Evolutionary conservation across 1,139 yeast species (phyloP).

Genomic region (Geotrichum histeridarum): DNA sequence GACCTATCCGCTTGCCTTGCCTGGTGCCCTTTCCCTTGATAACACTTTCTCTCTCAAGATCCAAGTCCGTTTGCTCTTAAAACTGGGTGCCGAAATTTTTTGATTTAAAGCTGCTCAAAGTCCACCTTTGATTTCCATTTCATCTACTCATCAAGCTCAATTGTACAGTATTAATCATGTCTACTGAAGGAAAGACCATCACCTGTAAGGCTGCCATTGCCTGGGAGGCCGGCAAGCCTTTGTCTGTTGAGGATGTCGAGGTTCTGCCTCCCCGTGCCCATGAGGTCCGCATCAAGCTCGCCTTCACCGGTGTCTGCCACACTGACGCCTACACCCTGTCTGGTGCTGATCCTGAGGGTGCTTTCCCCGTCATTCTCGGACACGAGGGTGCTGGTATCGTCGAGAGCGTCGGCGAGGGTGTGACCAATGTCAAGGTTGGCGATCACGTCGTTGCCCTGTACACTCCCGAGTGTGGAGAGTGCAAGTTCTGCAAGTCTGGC

Average conservation of each 20-base stretch:
- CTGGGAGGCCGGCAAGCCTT: slow-evolving; percentile 85
- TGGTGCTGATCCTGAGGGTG: slow-evolving; percentile 95
- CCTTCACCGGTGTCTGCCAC: slow-evolving; percentile 93
- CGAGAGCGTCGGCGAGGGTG: slow-evolving; percentile 89
- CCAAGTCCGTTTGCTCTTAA: no score
- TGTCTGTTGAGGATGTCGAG: slow-evolving; percentile 77
- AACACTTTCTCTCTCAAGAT: no score
- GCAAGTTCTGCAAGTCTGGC: slow-evolving; percentile 92
- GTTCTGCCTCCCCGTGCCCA: slow-evolving; percentile 94
- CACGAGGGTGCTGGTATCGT: slow-evolving; percentile 98
- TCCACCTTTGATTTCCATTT: background rate
- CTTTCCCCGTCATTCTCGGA: slow-evolving; percentile 79
- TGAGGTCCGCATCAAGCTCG: slow-evolving; percentile 88
- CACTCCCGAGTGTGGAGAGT: slow-evolving; percentile 93
- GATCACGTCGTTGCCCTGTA: slow-evolving; percentile 88
- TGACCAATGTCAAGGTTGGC: slow-evolving; percentile 77
- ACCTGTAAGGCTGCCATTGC: slow-evolving; percentile 95
- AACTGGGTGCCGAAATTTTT: no score
- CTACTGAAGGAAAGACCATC: slow-evolving; percentile 51
- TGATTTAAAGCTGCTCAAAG: no score
- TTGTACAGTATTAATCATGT: slow-evolving; percentile 7
- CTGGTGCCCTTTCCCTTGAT: no score
- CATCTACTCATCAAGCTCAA: background rate
- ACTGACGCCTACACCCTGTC: slow-evolving; percentile 95
- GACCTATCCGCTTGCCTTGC: no score